phyloP scores from a whole-genome alignment of 495 filamentous ascomycete genomes.

The Sphaerosporella brunnea region DNA sequence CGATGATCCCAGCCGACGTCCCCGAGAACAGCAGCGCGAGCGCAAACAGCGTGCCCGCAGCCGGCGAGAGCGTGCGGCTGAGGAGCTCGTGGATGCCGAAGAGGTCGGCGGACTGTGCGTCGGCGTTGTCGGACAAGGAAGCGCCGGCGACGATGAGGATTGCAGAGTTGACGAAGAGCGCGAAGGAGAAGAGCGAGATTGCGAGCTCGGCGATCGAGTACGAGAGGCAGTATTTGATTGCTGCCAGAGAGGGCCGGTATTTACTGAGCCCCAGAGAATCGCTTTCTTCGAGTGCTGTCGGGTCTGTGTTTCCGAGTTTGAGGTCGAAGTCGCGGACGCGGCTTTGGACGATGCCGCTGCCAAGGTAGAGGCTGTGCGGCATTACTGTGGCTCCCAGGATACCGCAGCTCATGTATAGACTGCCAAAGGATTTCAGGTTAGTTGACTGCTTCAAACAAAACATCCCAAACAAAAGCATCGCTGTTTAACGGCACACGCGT shows the following conservation, averaged over 20 bases:
- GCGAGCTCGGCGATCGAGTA: conserved; percentile 52
- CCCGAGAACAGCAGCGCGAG: conserved; percentile 63
- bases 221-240: conserved; percentile 60
- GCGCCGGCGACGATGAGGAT: conserved; percentile 82
- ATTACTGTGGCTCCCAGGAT: conserved; percentile 89
- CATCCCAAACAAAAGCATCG: too few relatives aligned
- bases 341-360: conserved; percentile 72
- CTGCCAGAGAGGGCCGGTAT: conserved; percentile 60
- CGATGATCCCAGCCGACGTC: conserved; percentile 59
- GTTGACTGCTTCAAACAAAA: too few relatives aligned
- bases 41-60: conserved; percentile 57
- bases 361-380: conserved; percentile 80
- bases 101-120: conserved; percentile 51
- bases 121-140: conserved; percentile 42
- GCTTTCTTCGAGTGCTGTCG: not conserved
- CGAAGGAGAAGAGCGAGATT: conserved; percentile 49
- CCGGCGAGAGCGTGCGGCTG: conserved; percentile 47
- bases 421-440: conserved; percentile 26
- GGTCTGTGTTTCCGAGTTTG: conserved; percentile 10
- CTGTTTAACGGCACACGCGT: too few relatives aligned
- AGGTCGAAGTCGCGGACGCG: conserved; percentile 65
- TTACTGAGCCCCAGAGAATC: conserved; percentile 32
- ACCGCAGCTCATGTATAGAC: conserved; percentile 76
- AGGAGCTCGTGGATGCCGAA: conserved; percentile 72
- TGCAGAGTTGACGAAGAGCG: conserved; percentile 71